Base-by-base conservation (phyloP, 768 basidiomycete species). In the button mushroom (Agaricus bisporus) region DNA sequence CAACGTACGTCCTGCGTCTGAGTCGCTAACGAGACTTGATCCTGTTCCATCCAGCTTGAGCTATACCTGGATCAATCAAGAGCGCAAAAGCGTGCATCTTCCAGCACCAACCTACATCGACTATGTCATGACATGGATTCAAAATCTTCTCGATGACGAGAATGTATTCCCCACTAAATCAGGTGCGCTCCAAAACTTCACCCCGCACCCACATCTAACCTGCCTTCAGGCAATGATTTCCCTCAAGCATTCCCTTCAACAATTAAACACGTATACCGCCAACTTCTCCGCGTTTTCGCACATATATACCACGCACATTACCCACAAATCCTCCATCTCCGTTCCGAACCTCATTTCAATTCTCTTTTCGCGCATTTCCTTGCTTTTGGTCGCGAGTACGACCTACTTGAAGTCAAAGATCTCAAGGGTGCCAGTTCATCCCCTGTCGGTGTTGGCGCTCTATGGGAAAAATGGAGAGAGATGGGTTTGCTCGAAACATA, bases 291-390 rank as follows among this genome's bases (percentile, higher is more conserved):
- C 46, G 92, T 98, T 51, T 98, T 98, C 67, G 95, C 97, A 3
- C 97, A 99, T 71, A 85, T 98, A 65, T 99, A 98, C 71, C 91
- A 99, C 67, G 87, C 91, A 7, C 97, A 99, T 64, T 99, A 94
- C 68, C 74, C 79, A 10, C 85, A 88, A 61, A 86, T 98, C 63
- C 82, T 99, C 29, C 97, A 99, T 65, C 81, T 99, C 32, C 91
- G 91, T 50, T 85, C 89, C 12, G 97, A 98, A 68, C 90, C 90
- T 0, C 95, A 97, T 66, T 95, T 95, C 72, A 95, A 95, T 69
- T 95, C 93, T 5, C 81, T 99, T 35, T 99, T 99, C 67, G 97
- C 97, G 0, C 97, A 99, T 70, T 98, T 97, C 73, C 76, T 99
- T 29, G 89, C 95, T 0, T 98, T 98, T 63, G 97, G 97, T 2